phyloP scores from a whole-genome alignment of 1,284 basidiomycete genomes.

The Ustanciosporium gigantosporum region DNA sequence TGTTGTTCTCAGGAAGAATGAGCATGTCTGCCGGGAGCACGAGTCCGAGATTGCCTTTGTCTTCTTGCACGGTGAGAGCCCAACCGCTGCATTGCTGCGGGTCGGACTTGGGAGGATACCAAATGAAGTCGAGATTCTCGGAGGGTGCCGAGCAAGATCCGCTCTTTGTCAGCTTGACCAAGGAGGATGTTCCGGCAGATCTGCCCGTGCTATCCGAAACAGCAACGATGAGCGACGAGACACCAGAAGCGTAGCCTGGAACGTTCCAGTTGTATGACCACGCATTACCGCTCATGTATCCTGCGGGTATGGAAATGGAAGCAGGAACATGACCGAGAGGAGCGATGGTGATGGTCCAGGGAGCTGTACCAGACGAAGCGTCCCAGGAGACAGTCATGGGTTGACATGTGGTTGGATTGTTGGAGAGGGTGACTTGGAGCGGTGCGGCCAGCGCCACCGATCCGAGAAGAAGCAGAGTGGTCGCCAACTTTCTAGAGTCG shows the following conservation, averaged over 20 bases:
- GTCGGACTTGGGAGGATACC: slow-evolving; percentile 15
- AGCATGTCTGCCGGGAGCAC: slow-evolving; percentile 30
- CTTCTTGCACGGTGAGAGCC: slow-evolving; percentile 31
- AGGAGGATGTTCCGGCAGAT: slow-evolving; percentile 12
- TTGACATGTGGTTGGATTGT: slow-evolving; percentile 23
- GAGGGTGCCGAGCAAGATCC: slow-evolving; percentile 21
- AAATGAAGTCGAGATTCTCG: slow-evolving; percentile 37
- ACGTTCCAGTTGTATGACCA: slow-evolving; percentile 33
- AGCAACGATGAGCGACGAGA: slow-evolving; percentile 23
- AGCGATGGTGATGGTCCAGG: slow-evolving; percentile 36
- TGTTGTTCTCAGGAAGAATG: slow-evolving; percentile 28
- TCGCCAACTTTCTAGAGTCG: no score
- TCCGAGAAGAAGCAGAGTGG: no score
- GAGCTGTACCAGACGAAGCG: slow-evolving; percentile 23
- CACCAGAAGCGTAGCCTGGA: slow-evolving; percentile 11
- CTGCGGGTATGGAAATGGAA: slow-evolving; percentile 17
- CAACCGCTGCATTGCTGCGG: slow-evolving; percentile 33
- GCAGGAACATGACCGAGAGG: slow-evolving; percentile 30
- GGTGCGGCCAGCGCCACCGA: slow-evolving; percentile 12
- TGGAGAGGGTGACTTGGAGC: slow-evolving; percentile 19
- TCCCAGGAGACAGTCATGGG: slow-evolving; percentile 27
- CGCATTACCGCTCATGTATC: slow-evolving; percentile 13
- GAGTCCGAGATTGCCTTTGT: slow-evolving; percentile 24
- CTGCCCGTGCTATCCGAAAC: slow-evolving; percentile 31
- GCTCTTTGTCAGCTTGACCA: slow-evolving; percentile 6